phyloP scores from a whole-genome alignment of 106 monocot genomes.

The Platanthera guangdongensis region DNA sequence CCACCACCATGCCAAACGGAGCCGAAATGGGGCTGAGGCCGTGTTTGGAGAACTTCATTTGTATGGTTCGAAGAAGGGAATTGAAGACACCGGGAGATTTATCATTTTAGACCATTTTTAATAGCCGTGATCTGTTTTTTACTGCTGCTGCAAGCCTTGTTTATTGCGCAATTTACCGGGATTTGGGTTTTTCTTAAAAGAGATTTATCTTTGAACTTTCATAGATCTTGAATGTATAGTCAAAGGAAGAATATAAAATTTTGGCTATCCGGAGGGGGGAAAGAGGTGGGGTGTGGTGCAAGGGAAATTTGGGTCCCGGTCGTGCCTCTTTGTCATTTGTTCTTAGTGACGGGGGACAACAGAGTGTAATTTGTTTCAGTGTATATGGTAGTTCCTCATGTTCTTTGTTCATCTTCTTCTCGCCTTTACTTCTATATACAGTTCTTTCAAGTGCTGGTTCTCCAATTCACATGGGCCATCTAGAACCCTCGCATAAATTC shows the following conservation, averaged over 20 bases:
- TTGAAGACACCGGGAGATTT: too few species aligned
- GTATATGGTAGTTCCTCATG: not conserved
- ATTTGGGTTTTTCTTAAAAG: not conserved
- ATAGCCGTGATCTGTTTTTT: not conserved
- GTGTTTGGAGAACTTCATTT: not conserved
- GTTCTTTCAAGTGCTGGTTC: not conserved
- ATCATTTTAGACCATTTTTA: too few species aligned
- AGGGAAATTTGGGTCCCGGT: not conserved
- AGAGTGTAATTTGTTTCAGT: not conserved
- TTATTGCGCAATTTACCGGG: not conserved
- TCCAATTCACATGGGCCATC: too few species aligned
- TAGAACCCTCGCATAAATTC: too few species aligned
- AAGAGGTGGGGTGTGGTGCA: not conserved
- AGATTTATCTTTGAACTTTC: not conserved
- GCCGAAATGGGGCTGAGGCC: too few species aligned
- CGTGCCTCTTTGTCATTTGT: not conserved
- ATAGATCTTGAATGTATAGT: not conserved
- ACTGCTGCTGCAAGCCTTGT: not conserved
- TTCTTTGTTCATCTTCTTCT: not conserved
- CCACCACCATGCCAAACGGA: too few species aligned
- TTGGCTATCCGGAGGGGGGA: not conserved
- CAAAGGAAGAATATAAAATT: not conserved
- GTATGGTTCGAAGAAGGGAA: not conserved
- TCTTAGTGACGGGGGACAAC: not conserved
- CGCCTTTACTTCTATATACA: not conserved